These are phyloP conservation scores for Lyophyllum shimeji DNA, from an alignment of 768 basidiomycete genomes.

Conservation along the genomic window DNA sequence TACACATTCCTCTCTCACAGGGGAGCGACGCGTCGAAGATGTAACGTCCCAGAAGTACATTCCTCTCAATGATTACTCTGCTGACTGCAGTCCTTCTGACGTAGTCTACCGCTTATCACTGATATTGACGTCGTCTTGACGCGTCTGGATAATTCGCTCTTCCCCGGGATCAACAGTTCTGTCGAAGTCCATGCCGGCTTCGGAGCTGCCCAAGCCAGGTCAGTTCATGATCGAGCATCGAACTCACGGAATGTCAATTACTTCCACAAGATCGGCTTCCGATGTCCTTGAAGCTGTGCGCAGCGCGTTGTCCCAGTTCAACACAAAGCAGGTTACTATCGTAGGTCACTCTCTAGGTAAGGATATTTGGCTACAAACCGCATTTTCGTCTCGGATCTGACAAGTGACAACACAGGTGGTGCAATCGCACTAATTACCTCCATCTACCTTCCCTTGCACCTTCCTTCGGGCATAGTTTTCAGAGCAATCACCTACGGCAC, in stretches of 20 bases:
- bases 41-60: background rate
- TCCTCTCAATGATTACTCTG: background rate
- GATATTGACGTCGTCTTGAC: slow-evolving; percentile 17
- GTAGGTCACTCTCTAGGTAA: slow-evolving; percentile 24
- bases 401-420: background rate
- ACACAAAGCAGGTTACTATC: slow-evolving; percentile 19
- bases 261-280: slow-evolving; percentile 18
- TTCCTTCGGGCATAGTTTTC: slow-evolving; percentile 24
- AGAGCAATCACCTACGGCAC: slow-evolving; percentile 18
- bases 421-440: slow-evolving; percentile 24
- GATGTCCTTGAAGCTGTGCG: slow-evolving; percentile 18
- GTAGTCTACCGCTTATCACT: slow-evolving; percentile 12
- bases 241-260: background rate
- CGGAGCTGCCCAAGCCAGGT: slow-evolving; percentile 4
- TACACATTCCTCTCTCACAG: background rate
- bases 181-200: slow-evolving; percentile 23
- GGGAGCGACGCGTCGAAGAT: background rate
- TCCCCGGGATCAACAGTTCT: slow-evolving; percentile 18
- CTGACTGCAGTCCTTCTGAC: background rate
- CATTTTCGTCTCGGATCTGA: background rate
- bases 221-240: background rate
- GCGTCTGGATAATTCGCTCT: slow-evolving; percentile 15
- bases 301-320: slow-evolving; percentile 15
- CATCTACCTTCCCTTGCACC: slow-evolving; percentile 37
- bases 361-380: too few species aligned